Conservation (phyloP, 176 grass and related monocot genomes). For the Cenchrus fungigraminus region DNA sequence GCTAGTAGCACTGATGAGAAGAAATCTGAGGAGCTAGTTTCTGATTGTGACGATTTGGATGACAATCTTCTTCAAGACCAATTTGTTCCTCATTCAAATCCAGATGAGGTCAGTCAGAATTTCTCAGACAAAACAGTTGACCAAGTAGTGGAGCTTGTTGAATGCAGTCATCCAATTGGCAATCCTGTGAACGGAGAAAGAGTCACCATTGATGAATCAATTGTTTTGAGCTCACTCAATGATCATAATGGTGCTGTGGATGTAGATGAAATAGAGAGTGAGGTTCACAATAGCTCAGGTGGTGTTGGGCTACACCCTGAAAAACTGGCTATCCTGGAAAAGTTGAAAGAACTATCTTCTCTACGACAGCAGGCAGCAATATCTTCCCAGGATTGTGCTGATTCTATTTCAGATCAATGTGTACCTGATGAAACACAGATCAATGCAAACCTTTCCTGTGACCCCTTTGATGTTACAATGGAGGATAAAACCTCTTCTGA, state of each 20-base stretch:
- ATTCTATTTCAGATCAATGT: constrained; percentile 30
- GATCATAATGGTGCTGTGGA: constrained; percentile 4
- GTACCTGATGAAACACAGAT: constrained; percentile 39
- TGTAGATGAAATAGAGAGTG: constrained; percentile 30
- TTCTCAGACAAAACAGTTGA: constrained; percentile 39
- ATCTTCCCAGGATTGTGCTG: constrained; percentile 34
- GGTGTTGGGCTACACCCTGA: constrained; percentile 31
- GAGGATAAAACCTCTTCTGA: constrained; percentile 31
- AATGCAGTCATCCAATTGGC: constrained; percentile 27
- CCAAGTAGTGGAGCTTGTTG: constrained; percentile 30
- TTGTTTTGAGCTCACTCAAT: constrained; percentile 33
- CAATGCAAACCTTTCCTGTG: constrained; percentile 20
- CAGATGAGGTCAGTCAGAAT: constrained; percentile 38
- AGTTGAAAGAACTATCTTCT: constrained; percentile 58
- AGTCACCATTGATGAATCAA: constrained; percentile 17
- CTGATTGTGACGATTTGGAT: constrained; percentile 59
- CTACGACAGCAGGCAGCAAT: constrained; percentile 27
- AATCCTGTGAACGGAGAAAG: constrained; percentile 36
- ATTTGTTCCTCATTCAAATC: constrained; percentile 29
- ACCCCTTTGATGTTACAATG: constrained; percentile 20
- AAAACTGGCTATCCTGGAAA: constrained; percentile 46
- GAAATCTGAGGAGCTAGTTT: constrained; percentile 42
- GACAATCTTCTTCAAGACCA: constrained; percentile 42
- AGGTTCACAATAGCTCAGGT: constrained; percentile 27
- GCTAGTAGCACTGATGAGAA: constrained; percentile 45